These are phyloP conservation scores for Ceratobasidium sp. DNA, from an alignment of 1,284 basidiomycete genomes.

Conservation along the genomic window DNA sequence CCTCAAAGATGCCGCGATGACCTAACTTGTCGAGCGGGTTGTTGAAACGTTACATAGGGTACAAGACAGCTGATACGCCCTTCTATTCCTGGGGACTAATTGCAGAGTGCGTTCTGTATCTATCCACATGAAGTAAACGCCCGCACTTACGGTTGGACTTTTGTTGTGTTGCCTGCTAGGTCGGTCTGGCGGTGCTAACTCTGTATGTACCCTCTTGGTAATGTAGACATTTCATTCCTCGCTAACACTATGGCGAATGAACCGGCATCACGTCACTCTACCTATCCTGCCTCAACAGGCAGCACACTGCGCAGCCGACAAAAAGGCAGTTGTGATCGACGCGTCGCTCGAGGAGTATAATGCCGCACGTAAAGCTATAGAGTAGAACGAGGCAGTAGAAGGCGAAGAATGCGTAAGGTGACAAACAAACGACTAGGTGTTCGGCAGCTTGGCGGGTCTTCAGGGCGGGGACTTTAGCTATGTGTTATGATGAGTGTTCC, in stretches of 20 bases:
- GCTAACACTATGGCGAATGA: not conserved
- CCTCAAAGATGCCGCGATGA: not conserved
- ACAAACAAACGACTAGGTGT: constrained; percentile 56
- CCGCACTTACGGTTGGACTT: not conserved
- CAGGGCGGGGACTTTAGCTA: constrained; percentile 63
- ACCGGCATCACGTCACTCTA: constrained; percentile 55
- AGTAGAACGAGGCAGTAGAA: constrained; percentile 46
- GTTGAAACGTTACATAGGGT: constrained; percentile 58
- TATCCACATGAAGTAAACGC: not conserved
- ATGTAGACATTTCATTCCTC: not conserved
- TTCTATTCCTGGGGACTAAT: constrained; percentile 57
- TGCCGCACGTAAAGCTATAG: constrained; percentile 45
- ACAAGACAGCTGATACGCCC: constrained; percentile 57
- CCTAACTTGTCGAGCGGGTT: constrained; percentile 51
- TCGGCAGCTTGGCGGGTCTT: constrained; percentile 60
- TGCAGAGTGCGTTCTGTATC: constrained; percentile 51
- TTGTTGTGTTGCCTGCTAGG: constrained; percentile 57
- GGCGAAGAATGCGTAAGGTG: constrained; percentile 48
- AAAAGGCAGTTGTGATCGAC: constrained; percentile 57
- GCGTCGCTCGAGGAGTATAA: constrained; percentile 57
- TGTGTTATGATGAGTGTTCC: constrained; percentile 53
- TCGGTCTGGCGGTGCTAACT: constrained; percentile 53
- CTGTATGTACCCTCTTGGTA: constrained; percentile 46
- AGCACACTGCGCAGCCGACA: constrained; percentile 57
- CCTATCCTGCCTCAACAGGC: constrained; percentile 57